Evolutionary conservation across 1,284 basidiomycete species (phyloP).

Genomic region (Malassezia arunalokei): DNA sequence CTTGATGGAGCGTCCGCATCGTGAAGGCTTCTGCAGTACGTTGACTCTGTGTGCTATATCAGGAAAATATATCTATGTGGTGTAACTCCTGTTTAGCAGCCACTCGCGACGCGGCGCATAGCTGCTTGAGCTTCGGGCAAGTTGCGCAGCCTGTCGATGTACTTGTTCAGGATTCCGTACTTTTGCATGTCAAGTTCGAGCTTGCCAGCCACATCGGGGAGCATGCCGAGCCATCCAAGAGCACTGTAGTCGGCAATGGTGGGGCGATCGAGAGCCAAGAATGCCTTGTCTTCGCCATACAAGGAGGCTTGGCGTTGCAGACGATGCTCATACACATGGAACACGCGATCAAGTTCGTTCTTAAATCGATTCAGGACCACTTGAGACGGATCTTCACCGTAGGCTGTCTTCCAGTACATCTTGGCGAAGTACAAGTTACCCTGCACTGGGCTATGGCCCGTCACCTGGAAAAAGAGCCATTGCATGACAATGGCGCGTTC

Average conservation of each 20-base stretch:
- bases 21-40: conserved; percentile 32
- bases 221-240: not conserved
- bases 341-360: conserved; percentile 30
- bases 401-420: conserved; percentile 19
- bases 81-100: not conserved
- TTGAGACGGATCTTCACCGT: conserved; percentile 23
- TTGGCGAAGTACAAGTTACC: conserved; percentile 21
- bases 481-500: conserved; percentile 23
- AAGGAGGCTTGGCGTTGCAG: conserved; percentile 20
- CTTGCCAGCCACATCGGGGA: not conserved
- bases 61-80: not conserved
- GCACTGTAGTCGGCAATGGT: conserved; percentile 30
- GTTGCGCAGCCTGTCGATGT: not conserved
- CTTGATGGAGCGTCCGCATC: conserved; percentile 15
- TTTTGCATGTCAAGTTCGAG: not conserved
- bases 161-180: not conserved
- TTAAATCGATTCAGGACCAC: conserved; percentile 28
- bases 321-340: conserved; percentile 29
- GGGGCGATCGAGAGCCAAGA: conserved; percentile 30
- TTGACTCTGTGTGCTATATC: conserved; percentile 16
- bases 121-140: not conserved
- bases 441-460: conserved; percentile 27
- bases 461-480: conserved; percentile 30
- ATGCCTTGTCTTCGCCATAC: conserved; percentile 21
- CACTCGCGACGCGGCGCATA: not conserved